These are phyloP conservation scores for Mucor racemosus DNA, from an alignment of 371 early-diverging fungal species.

Conservation along the genomic window DNA sequence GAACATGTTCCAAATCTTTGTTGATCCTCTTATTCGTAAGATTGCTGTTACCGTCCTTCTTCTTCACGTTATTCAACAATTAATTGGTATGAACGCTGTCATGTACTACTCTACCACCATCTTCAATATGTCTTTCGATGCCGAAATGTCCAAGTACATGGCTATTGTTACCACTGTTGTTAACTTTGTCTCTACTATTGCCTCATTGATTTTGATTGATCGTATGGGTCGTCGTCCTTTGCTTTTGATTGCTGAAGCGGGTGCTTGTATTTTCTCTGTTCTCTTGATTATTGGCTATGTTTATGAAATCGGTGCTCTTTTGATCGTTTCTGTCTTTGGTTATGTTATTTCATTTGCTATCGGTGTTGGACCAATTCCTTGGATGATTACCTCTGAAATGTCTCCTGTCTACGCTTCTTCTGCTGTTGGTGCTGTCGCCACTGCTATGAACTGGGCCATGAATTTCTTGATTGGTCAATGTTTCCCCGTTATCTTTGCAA, in stretches of 20 bases:
- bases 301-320: slow-evolving; percentile 49
- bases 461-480: slow-evolving; percentile 32
- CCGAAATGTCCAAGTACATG: slow-evolving; percentile 58
- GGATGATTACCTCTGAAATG: slow-evolving; percentile 77
- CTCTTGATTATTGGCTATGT: slow-evolving; percentile 62
- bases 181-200: slow-evolving; percentile 61
- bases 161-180: slow-evolving; percentile 66
- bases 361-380: slow-evolving; percentile 85
- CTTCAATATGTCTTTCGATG: slow-evolving; percentile 52
- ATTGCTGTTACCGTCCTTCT: slow-evolving; percentile 55
- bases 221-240: slow-evolving; percentile 73
- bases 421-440: slow-evolving; percentile 55
- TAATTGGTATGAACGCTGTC: slow-evolving; percentile 87
- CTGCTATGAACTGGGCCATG: slow-evolving; percentile 66
- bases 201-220: slow-evolving; percentile 61
- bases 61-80: slow-evolving; percentile 71
- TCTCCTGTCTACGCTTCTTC: slow-evolving; percentile 69
- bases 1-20: slow-evolving; percentile 46
- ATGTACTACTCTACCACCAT: slow-evolving; percentile 79
- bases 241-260: slow-evolving; percentile 56
- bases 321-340: slow-evolving; percentile 68
- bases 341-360: slow-evolving; percentile 85
- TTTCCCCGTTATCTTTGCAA: slow-evolving; percentile 26
- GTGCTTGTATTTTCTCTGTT: slow-evolving; percentile 60
- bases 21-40: slow-evolving; percentile 52